These are phyloP conservation scores for Leccinum subgranulosum DNA, from an alignment of 768 basidiomycete species.

Conservation along the genomic window DNA sequence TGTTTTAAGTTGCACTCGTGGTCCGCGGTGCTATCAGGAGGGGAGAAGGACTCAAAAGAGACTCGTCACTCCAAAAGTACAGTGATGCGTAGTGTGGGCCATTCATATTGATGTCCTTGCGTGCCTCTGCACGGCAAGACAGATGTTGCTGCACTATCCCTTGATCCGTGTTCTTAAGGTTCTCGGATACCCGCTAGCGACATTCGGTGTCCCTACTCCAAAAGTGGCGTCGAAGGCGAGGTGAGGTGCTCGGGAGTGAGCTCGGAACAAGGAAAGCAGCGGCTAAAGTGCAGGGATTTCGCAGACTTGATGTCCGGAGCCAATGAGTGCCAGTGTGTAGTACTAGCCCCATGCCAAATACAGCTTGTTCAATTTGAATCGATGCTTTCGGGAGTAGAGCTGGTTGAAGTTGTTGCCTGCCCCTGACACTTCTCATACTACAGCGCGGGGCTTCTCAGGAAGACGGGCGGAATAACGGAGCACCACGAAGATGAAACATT, in stretches of 20 bases:
- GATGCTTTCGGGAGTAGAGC: not conserved
- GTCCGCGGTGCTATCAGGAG: not conserved
- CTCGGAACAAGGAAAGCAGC: not conserved
- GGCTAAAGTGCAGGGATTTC: not conserved
- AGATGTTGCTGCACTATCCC: slow-evolving; percentile 18
- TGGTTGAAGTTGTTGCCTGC: not conserved
- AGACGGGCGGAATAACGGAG: slow-evolving; percentile 9
- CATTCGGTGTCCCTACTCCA: slow-evolving; percentile 20
- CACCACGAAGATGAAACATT: not conserved
- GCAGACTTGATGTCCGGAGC: not conserved
- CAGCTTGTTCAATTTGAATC: not conserved
- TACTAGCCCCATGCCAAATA: not conserved
- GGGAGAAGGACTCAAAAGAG: not conserved
- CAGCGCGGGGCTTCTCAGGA: not conserved
- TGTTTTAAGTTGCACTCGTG: not conserved
- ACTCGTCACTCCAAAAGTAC: not conserved
- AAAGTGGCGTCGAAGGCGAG: slow-evolving; percentile 10
- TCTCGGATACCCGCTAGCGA: slow-evolving; percentile 17
- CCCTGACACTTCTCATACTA: not conserved
- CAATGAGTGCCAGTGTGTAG: not conserved
- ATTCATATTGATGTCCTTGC: not conserved
- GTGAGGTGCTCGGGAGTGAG: slow-evolving; percentile 26
- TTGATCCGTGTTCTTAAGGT: slow-evolving; percentile 15
- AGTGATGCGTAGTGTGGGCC: no score
- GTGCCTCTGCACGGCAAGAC: not conserved